Evolutionary conservation across 2,329 filamentous ascomycete genomes (phyloP), one percentile per base, ranked within the genome.

Genomic region (Orbilia brochopaga): DNA sequence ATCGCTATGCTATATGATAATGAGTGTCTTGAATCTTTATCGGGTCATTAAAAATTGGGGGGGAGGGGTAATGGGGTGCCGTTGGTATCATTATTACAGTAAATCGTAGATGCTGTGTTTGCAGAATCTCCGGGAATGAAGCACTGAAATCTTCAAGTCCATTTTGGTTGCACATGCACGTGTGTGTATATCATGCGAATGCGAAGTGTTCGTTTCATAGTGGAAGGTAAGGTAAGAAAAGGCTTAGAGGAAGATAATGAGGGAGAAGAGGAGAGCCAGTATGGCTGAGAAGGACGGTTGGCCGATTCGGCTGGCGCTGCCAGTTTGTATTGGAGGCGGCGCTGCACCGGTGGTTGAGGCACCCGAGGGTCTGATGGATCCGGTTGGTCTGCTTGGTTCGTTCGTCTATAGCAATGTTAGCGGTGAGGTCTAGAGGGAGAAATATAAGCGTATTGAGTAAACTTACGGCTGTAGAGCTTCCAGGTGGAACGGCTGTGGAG

Each of bases 31-130:
- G 64, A 65, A 44, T 65, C 44, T 55, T 57, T 61, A 35, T 30
- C 30, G 23, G 30, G 56, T 56, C 60, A 72, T 72, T 72, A 72
- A 72, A 69, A 72, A 37, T 44, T 35, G 30, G 55, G 40, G 44
- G 55, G 35, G 37, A 4, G 17, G 32, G 32, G 44, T n/a, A n/a
- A n/a, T n/a, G 46, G 42, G 32, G 42, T 54, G 67, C 55, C 67
- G 55, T 72, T 65, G 59, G 60, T 64, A 72, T 72, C 67, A 72
- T 72, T 55, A 70, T 58, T 61, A 72, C 60, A 65, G 44, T 55
- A 65, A 53, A 21, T 55, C 27, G 46, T 30, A 27, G 42, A 27
- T 57, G 46, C 21, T 51, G n/a, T 53, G 24, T 64, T 35, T 42
- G 50, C 59, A 48, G 42, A 50, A 55, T 55, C 10, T 37, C 40